Evolutionary conservation across 306 rosid genomes (phyloP).

Genomic region (Cicer chorassanicum): DNA sequence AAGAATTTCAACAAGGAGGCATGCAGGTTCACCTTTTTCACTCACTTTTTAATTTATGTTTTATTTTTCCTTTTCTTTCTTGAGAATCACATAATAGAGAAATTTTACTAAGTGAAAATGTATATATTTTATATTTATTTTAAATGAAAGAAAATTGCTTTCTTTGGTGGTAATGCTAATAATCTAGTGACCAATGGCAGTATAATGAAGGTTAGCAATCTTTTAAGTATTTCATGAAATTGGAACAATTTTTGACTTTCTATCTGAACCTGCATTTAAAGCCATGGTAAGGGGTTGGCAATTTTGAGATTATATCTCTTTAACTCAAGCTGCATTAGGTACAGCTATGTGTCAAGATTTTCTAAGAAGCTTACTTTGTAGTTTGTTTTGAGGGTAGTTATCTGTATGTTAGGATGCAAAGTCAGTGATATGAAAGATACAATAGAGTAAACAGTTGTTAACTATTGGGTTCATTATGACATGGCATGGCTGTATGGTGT

Average conservation of each 20-base stretch:
- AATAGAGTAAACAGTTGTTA: not conserved
- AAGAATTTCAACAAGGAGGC: slow-evolving; percentile 81
- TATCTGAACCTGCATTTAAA: slow-evolving; percentile 24
- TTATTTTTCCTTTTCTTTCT: not conserved
- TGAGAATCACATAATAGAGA: too few species aligned
- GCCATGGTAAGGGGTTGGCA: not conserved
- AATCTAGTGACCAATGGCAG: slow-evolving; percentile 10
- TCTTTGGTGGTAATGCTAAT: not conserved
- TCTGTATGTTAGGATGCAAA: slow-evolving; percentile 19
- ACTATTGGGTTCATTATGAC: not conserved
- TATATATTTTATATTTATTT: too few species aligned
- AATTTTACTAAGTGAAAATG: too few species aligned
- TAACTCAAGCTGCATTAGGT: slow-evolving; percentile 26
- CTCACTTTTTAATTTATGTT: not conserved
- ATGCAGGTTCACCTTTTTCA: slow-evolving; percentile 69
- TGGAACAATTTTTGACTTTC: slow-evolving; percentile 16
- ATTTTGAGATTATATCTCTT: slow-evolving; percentile 17
- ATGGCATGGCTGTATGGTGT: not conserved
- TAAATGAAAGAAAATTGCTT: not conserved
- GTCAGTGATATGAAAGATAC: not conserved
- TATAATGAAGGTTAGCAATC: not conserved
- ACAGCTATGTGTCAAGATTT: slow-evolving; percentile 8
- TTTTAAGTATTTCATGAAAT: slow-evolving; percentile 18
- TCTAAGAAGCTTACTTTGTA: slow-evolving; percentile 3
- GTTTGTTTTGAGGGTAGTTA: slow-evolving; percentile 2